Percentiles rank a stretch among this genome's conserved stretches.
phyloP scores from a whole-genome alignment of 306 rosid genomes.

The Amphicarpaea edgeworthii region DNA sequence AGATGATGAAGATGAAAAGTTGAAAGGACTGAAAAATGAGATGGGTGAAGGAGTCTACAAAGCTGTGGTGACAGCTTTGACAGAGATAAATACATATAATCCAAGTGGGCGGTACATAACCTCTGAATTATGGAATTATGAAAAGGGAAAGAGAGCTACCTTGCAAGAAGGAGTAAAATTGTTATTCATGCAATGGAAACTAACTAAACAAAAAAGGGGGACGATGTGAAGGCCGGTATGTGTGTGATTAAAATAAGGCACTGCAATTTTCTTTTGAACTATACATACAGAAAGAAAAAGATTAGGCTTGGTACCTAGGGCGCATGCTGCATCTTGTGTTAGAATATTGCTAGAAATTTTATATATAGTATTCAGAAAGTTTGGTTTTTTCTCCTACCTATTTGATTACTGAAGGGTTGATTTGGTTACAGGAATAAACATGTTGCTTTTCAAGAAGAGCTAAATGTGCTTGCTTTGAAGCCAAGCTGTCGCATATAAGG shows the following conservation, averaged over 20 bases:
- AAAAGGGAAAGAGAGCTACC: constrained; percentile 55
- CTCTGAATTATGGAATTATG: constrained; percentile 65
- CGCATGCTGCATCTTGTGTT: background rate
- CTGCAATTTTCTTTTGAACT: constrained; percentile 19
- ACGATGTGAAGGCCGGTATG: constrained; percentile 43
- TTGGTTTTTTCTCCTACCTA: background rate
- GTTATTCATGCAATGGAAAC: constrained; percentile 55
- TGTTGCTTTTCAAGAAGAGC: constrained; percentile 31
- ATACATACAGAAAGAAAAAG: background rate
- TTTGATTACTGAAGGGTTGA: constrained; percentile 10
- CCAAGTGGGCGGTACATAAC: constrained; percentile 66
- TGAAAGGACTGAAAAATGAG: constrained; percentile 53
- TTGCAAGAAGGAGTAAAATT: constrained; percentile 54
- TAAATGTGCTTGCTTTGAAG: constrained; percentile 23
- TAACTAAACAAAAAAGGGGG: constrained; percentile 46
- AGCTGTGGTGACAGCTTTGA: constrained; percentile 61
- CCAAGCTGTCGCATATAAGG: background rate
- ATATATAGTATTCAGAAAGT: background rate
- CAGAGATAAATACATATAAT: constrained; percentile 64
- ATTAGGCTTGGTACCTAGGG: background rate
- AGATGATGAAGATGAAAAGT: constrained; percentile 59
- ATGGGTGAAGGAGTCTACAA: constrained; percentile 54
- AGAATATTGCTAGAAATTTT: background rate
- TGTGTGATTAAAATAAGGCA: background rate
- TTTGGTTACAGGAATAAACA: constrained; percentile 41